Base-by-base conservation (phyloP, 345 rosid species). In the Pistacia integerrima region DNA sequence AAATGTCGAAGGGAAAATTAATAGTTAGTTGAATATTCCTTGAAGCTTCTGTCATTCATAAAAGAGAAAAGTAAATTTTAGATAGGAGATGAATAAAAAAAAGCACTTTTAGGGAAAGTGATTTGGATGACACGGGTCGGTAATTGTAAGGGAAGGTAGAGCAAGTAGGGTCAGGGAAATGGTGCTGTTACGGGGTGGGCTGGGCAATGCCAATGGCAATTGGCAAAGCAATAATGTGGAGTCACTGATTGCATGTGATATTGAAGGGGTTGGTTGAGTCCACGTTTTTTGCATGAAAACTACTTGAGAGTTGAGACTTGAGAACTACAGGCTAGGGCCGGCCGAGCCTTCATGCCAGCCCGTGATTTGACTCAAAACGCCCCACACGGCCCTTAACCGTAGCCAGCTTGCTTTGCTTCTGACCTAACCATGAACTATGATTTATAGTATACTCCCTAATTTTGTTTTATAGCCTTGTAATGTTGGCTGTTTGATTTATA, bases 251-350 rank as follows among this genome's bases (percentile, higher is more conserved):
- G 77, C 85, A 80, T 80, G 85, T 85, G 84, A 80, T 44, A 38
- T 4, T 48, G 8, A n/a, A 64, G 68, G 64, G 25, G 55, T 74
- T 22, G 9, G 77, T 65, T 69, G 72, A 20, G 80, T 71, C 84
- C 79, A 83, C 82, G 81, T 81, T 82, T 80, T 71, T 36, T 46
- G 75, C 84, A 76, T 85, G 85, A 79, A 74, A 48, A 57, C 67
- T 60, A 68, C 72, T 46, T 64, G 67, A 11, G 38, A 58, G 67
- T 46, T 17, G 22, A 25, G 25, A 25, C 25, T 25, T 25, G 25
- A 25, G 25, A 25, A 41, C 17, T 33, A 5, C 8, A 41, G 46
- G 46, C 9, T 41, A 41, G 46, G 1, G 8, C 5, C 3, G 7
- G 7, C 0, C 46, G 8, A 41, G 33, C 33, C 3, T 30, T 41